Conservation (phyloP, 1,139 yeast genomes). For the Taiozyma sp. region DNA sequence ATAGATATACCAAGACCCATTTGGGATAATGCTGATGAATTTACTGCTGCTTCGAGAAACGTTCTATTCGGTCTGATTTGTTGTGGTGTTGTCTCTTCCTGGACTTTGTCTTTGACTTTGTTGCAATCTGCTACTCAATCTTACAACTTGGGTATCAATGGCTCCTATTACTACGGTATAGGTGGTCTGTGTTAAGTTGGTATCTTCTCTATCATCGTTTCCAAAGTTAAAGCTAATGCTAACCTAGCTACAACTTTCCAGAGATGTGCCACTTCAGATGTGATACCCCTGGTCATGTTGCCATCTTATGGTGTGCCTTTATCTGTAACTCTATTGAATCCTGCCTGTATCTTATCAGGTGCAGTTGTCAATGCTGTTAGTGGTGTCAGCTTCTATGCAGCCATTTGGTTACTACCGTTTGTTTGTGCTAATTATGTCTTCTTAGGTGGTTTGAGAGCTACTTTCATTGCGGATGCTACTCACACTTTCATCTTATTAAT, state of each 20-base stretch:
- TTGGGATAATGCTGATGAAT: constrained; percentile 31
- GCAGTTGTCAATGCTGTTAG: constrained; percentile 34
- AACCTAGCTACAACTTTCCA: constrained; percentile 35
- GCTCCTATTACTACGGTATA: constrained; percentile 31
- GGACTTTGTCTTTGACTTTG: constrained; percentile 37
- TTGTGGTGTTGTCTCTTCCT: constrained; percentile 32
- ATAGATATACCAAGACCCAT: constrained; percentile 26
- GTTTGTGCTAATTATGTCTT: constrained; percentile 38
- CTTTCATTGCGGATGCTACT: constrained; percentile 41
- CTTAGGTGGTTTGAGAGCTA: constrained; percentile 42
- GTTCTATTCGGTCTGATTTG: constrained; percentile 32
- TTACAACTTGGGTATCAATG: constrained; percentile 27
- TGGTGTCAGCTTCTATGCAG: constrained; percentile 34
- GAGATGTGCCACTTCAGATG: constrained; percentile 35
- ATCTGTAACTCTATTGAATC: constrained; percentile 34
- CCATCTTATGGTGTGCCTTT: constrained; percentile 34
- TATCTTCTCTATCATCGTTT: constrained; percentile 34
- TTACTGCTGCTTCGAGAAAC: constrained; percentile 33
- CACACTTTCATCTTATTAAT: constrained; percentile 38
- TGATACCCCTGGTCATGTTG: constrained; percentile 34
- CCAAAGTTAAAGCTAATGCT: constrained; percentile 35
- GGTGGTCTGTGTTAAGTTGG: constrained; percentile 33
- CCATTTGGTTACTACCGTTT: constrained; percentile 33
- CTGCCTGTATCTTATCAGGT: constrained; percentile 35
- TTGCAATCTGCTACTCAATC: constrained; percentile 30